Base-by-base conservation (phyloP, 148 eudicot species). In the Linanthus parryae region DNA sequence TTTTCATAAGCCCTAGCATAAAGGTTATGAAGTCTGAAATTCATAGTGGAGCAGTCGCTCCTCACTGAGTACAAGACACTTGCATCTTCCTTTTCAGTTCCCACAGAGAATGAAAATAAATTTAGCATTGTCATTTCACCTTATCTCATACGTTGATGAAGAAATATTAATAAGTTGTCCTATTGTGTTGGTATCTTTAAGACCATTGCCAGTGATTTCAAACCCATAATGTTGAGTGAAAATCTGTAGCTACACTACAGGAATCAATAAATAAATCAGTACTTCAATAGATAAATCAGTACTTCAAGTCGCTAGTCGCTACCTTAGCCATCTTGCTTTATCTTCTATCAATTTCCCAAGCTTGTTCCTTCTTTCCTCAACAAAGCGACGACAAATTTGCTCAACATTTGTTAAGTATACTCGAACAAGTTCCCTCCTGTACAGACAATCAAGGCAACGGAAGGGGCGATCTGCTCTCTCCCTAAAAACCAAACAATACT, bases 271-370 rank as follows among this genome's bases (percentile, higher is more conserved):
- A 31, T 5, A 5, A 31, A 31, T 31, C 11, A 31, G 5, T 5
- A 31, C 7, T 5, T 5, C 35, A 31, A 31, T 11, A 31, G 11
- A 31, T 5, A 22, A 51, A 51, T 19, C 16, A 51, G 11, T 19
- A 51, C n/a, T n/a, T n/a, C n/a, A n/a, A n/a, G n/a, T n/a, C 33
- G 34, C 21, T 26, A 46, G 29, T 16, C 56, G 13, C 24, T 78
- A 87, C 97, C 97, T 89, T 68, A 90, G 73, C 95, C 97, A 85
- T 72, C 83, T 82, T 63, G 80, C 90, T 59, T 85, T 82, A 69
- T 89, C 95, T 73, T 82, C 95, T 61, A 89, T 63, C 59, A 85
- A 56, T 59, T 73, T 80, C 61, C 78, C 83, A 37, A 85, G 71
- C 70, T 78, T 85, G 56, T 77, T 73, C 58, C 91, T 83, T 66